phyloP scores from a whole-genome alignment of 2,329 filamentous ascomycete genomes.

The Trichoderma sp. region DNA sequence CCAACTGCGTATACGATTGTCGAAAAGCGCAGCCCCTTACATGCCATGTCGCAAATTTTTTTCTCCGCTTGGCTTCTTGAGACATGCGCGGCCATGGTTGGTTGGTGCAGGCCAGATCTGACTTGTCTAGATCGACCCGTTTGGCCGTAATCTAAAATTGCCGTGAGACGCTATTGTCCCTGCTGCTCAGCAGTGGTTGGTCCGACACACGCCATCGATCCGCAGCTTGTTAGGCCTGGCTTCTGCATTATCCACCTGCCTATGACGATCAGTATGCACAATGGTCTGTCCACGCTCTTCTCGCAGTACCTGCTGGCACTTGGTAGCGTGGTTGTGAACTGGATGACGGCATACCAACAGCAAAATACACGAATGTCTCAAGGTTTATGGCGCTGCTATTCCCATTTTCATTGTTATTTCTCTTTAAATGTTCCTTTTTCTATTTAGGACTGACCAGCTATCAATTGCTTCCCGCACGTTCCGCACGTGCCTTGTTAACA shows the following conservation, averaged over 20 bases:
- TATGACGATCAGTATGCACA: slow-evolving; percentile 23
- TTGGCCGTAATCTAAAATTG: slow-evolving; percentile 25
- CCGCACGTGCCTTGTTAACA: neutral
- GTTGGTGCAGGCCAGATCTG: slow-evolving; percentile 24
- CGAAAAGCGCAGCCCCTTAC: slow-evolving; percentile 13
- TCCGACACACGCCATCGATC: slow-evolving; percentile 15
- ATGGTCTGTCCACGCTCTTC: neutral
- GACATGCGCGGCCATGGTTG: slow-evolving; percentile 7
- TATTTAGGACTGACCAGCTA: neutral
- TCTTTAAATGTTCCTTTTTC: neutral
- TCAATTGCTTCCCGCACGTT: neutral
- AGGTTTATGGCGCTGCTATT: neutral
- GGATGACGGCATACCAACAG: neutral
- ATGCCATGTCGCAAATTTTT: slow-evolving; percentile 17
- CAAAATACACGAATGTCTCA: neutral
- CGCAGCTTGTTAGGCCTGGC: slow-evolving; percentile 21
- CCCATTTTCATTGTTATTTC: neutral
- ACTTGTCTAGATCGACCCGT: slow-evolving; percentile 25
- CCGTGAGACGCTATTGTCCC: slow-evolving; percentile 26
- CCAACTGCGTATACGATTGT: neutral
- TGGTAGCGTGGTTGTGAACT: neutral
- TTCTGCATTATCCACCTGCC: slow-evolving; percentile 19
- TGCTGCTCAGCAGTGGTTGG: slow-evolving; percentile 22
- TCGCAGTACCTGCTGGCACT: neutral
- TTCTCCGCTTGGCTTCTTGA: slow-evolving; percentile 11